These are phyloP conservation scores for Phytopythium montanum DNA, from an alignment of 352 stramenopile species.

Conservation along the genomic window DNA sequence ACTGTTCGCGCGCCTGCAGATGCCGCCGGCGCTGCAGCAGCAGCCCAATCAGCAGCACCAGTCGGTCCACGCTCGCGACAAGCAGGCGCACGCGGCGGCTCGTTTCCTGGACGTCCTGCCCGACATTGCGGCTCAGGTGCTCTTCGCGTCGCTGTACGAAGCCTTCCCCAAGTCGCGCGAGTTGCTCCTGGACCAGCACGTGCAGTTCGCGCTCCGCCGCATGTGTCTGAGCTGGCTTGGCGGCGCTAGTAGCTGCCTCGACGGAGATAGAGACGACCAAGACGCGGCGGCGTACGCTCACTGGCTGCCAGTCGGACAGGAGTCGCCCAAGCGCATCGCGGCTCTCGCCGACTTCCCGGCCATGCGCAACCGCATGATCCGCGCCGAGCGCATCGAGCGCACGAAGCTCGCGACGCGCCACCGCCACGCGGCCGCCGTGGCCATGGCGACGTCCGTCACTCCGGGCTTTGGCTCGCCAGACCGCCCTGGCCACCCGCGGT, in stretches of 20 bases:
- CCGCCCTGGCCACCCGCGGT: background rate
- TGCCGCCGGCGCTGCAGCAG: slow-evolving; percentile 27
- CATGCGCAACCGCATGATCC: slow-evolving; percentile 63
- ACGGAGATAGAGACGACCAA: background rate
- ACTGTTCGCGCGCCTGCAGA: slow-evolving; percentile 61
- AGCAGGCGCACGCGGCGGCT: background rate
- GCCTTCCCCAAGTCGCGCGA: slow-evolving; percentile 66
- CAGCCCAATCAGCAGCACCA: background rate
- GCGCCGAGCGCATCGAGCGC: slow-evolving; percentile 55
- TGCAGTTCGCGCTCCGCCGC: slow-evolving; percentile 39
- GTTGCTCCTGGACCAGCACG: slow-evolving; percentile 24
- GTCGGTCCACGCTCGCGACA: slow-evolving; percentile 1
- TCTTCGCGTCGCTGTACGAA: slow-evolving; percentile 68
- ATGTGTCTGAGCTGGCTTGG: slow-evolving; percentile 63
- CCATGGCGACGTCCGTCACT: background rate
- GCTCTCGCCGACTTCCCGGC: slow-evolving; percentile 58
- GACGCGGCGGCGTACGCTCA: slow-evolving; percentile 15
- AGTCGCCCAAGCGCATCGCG: slow-evolving; percentile 54
- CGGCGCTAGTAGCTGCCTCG: slow-evolving; percentile 32
- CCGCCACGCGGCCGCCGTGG: slow-evolving; percentile 26
- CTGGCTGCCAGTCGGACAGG: slow-evolving; percentile 55
- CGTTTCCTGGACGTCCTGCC: slow-evolving; percentile 58
- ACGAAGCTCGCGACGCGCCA: slow-evolving; percentile 52
- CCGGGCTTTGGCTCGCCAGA: background rate
- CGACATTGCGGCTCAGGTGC: slow-evolving; percentile 52